Conservation (phyloP, 371 early-diverging fungal genomes). For the Parasitella parasitica region DNA sequence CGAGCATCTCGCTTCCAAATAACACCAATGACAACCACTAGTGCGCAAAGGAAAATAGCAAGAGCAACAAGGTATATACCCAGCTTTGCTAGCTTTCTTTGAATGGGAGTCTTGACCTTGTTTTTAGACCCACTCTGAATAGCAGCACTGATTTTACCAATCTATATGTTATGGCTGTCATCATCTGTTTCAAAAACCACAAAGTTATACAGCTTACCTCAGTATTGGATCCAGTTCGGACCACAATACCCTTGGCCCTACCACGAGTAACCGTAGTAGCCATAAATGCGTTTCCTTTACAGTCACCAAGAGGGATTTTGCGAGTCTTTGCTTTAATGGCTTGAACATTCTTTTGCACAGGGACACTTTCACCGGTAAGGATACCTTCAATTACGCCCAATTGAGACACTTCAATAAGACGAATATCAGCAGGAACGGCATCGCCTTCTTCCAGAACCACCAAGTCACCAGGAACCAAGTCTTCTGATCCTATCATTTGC, state of each 20-base stretch:
- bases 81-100: conserved; percentile 67
- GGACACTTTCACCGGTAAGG: conserved; percentile 85
- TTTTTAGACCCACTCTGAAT: conserved; percentile 70
- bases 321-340: conserved; percentile 51
- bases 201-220: conserved; percentile 55
- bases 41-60: conserved; percentile 77
- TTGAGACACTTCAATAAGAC: conserved; percentile 81
- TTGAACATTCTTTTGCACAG: conserved; percentile 63
- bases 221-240: conserved; percentile 76
- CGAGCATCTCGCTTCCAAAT: conserved; percentile 57
- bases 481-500: conserved; percentile 66
- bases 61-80: conserved; percentile 73
- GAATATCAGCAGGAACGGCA: conserved; percentile 88
- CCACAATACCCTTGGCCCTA: conserved; percentile 72
- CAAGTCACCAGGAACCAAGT: conserved; percentile 89
- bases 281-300: conserved; percentile 76
- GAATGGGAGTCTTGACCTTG: conserved; percentile 76
- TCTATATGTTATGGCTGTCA: conserved; percentile 27
- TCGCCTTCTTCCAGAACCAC: conserved; percentile 88
- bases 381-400: conserved; percentile 84
- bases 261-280: conserved; percentile 71
- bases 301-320: conserved; percentile 69
- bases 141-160: conserved; percentile 89
- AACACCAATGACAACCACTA: conserved; percentile 84
- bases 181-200: not conserved